Percentiles rank a stretch among this genome's conserved stretches.
Conservation (phyloP, 176 grass and related monocot genomes). For the Echinochloa phyllopogon region DNA sequence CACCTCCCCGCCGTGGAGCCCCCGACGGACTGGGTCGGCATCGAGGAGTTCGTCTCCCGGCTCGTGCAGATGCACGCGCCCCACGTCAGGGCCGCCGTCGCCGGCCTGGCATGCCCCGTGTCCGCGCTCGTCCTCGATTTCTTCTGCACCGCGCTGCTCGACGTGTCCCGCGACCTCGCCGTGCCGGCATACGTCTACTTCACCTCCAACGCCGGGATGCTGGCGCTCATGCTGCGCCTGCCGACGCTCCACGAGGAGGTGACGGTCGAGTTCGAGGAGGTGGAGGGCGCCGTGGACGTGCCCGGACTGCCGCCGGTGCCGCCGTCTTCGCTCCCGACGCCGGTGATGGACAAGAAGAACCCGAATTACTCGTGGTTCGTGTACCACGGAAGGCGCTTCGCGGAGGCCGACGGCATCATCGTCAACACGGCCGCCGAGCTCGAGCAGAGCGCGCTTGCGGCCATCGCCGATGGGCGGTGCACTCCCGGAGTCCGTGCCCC, state of each 20-base stretch:
- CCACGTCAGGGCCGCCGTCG: constrained; percentile 35
- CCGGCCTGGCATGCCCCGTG: neutral
- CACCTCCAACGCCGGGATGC: constrained; percentile 28
- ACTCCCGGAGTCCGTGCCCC: neutral
- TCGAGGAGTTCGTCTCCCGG: constrained; percentile 42
- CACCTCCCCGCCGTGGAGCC: constrained; percentile 39
- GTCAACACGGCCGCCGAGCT: constrained; percentile 52
- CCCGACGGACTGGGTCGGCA: neutral
- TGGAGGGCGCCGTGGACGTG: constrained; percentile 30
- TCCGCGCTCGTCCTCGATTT: constrained; percentile 50
- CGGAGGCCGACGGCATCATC: constrained; percentile 49
- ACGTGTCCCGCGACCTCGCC: constrained; percentile 48
- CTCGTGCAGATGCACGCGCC: constrained; percentile 30
- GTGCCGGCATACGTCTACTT: constrained; percentile 56
- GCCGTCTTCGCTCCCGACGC: neutral
- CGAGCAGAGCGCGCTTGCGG: constrained; percentile 29
- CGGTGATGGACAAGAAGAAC: constrained; percentile 40
- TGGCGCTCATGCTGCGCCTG: constrained; percentile 39
- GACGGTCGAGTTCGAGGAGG: constrained; percentile 35
- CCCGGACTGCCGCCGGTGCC: constrained; percentile 43
- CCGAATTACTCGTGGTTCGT: constrained; percentile 39
- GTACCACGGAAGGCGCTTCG: constrained; percentile 46
- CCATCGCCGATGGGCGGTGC: constrained; percentile 24
- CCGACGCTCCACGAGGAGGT: constrained; percentile 48
- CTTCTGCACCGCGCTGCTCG: constrained; percentile 45